A percentile compares a stretch with the other conserved stretches of the same genome.
These are phyloP conservation scores for Alloteropsis angusta DNA, from an alignment of 202 grass and related monocot species.

Conservation along the genomic window DNA sequence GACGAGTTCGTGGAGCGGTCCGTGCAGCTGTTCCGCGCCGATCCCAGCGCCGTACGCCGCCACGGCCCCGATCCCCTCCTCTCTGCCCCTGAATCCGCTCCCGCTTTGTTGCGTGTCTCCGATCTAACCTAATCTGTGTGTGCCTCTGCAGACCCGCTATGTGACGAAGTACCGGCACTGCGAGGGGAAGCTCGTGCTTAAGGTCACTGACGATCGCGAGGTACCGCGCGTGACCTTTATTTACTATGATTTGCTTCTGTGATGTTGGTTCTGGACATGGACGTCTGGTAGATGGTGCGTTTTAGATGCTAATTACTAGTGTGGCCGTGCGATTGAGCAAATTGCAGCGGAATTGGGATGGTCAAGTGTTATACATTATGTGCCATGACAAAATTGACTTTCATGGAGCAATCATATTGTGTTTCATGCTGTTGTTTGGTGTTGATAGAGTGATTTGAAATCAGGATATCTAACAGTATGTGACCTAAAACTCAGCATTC, in stretches of 20 bases:
- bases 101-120: neutral
- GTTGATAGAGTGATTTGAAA: neutral
- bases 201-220: slow-evolving; percentile 80
- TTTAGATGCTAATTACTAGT: neutral
- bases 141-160: slow-evolving; percentile 60
- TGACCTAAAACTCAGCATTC: neutral
- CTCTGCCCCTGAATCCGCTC: neutral
- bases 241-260: slow-evolving; percentile 3
- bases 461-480: neutral
- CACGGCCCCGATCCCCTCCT: neutral
- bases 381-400: neutral
- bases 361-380: neutral
- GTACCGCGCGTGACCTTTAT: slow-evolving; percentile 17
- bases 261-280: neutral
- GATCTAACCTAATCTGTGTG: slow-evolving; percentile 6
- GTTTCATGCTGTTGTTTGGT: neutral
- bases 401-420: neutral
- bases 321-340: neutral
- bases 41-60: slow-evolving; percentile 55
- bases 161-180: slow-evolving; percentile 90
- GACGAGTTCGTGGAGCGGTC: slow-evolving; percentile 90
- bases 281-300: neutral
- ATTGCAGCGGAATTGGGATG: neutral
- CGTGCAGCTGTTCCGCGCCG: slow-evolving; percentile 76
- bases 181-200: slow-evolving; percentile 92